Conservation (phyloP, 495 filamentous ascomycete genomes). For the Penicillium turbatum region DNA sequence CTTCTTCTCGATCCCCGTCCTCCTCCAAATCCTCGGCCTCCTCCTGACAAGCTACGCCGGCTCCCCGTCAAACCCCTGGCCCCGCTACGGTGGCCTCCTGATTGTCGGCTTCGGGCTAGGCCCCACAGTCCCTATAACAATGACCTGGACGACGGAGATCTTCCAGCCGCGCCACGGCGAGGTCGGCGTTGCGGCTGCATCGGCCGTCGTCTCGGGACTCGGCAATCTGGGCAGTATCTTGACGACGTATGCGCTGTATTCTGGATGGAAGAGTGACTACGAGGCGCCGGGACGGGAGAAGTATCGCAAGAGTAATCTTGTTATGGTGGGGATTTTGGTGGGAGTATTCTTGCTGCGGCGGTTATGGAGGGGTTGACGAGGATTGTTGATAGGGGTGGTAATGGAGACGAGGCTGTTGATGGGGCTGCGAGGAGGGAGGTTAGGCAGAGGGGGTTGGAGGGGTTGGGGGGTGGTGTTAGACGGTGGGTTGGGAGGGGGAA, state of each 20-base stretch:
- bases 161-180: slow-evolving; percentile 88
- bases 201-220: slow-evolving; percentile 77
- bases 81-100: slow-evolving; percentile 81
- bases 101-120: slow-evolving; percentile 89
- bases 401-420: slow-evolving; percentile 54
- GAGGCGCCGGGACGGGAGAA: slow-evolving; percentile 58
- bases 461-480: slow-evolving; percentile 38
- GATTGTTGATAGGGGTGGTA: slow-evolving; percentile 55
- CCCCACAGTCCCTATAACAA: slow-evolving; percentile 85
- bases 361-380: slow-evolving; percentile 63
- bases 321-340: slow-evolving; percentile 82
- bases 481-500: slow-evolving; percentile 12
- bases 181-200: slow-evolving; percentile 85
- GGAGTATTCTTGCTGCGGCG: slow-evolving; percentile 66
- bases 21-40: slow-evolving; percentile 78
- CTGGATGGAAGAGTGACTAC: slow-evolving; percentile 75
- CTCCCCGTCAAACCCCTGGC: slow-evolving; percentile 64
- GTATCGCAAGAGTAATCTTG: slow-evolving; percentile 77
- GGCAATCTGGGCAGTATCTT: slow-evolving; percentile 81
- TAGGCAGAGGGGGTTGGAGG: slow-evolving; percentile 62
- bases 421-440: slow-evolving; percentile 66
- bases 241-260: slow-evolving; percentile 86
- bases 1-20: slow-evolving; percentile 71
- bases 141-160: slow-evolving; percentile 89
- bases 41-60: slow-evolving; percentile 74